Evolutionary conservation across 768 basidiomycete species (phyloP).

Genomic region (Galerina marginata): DNA sequence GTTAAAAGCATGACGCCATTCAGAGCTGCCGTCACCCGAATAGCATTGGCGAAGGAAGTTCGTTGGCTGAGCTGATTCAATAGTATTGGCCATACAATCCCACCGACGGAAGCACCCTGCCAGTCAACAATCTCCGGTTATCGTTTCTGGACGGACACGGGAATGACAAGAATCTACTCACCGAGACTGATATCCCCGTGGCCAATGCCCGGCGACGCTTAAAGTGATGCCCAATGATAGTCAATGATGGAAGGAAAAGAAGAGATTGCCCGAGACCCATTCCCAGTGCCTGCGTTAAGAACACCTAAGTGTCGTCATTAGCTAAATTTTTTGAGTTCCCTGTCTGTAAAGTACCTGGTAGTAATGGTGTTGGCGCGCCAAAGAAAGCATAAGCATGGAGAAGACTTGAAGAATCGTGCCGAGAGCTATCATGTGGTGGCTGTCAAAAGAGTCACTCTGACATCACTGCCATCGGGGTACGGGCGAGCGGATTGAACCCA

Average conservation of each 20-base stretch:
- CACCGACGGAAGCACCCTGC: constrained; percentile 53
- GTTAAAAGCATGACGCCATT: constrained; percentile 36
- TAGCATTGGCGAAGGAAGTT: constrained; percentile 37
- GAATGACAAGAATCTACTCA: constrained; percentile 31
- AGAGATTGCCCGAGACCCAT: constrained; percentile 55
- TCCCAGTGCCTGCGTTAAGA: constrained; percentile 63
- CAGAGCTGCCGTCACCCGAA: constrained; percentile 42
- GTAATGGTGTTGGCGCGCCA: constrained; percentile 44
- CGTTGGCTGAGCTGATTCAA: constrained; percentile 39
- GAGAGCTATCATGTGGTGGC: constrained; percentile 40
- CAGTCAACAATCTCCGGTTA: not conserved
- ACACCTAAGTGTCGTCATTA: constrained; percentile 36
- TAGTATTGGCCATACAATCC: constrained; percentile 58
- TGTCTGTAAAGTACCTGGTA: constrained; percentile 42
- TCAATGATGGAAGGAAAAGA: constrained; percentile 55
- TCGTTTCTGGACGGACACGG: not conserved
- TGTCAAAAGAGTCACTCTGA: constrained; percentile 23
- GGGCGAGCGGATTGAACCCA: constrained; percentile 25
- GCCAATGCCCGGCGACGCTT: constrained; percentile 41
- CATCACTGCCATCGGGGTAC: constrained; percentile 17
- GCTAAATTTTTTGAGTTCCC: not conserved
- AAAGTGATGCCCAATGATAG: constrained; percentile 53
- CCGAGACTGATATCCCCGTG: constrained; percentile 46
- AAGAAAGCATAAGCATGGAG: constrained; percentile 51
- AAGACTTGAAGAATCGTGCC: constrained; percentile 42